Evolutionary conservation across 441 rosid genomes (phyloP).

Genomic region (Euphorbia schlechtendalii): DNA sequence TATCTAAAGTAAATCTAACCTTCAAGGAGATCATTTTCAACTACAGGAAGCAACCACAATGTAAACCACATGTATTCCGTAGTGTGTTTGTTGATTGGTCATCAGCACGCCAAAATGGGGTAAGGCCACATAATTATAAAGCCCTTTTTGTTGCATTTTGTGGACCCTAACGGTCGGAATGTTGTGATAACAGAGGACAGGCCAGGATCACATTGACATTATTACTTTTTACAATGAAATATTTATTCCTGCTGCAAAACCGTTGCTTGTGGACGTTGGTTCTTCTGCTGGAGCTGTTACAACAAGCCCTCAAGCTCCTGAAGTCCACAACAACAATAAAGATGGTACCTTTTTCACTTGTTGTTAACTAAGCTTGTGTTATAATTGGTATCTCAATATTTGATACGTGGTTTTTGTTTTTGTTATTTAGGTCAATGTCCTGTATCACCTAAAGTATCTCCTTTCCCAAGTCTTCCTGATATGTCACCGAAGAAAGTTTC

Average conservation of each 20-base stretch:
- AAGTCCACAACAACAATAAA: slow-evolving; percentile 44
- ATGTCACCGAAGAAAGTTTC: slow-evolving; percentile 98
- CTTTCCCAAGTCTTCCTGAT: slow-evolving; percentile 88
- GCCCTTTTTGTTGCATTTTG: slow-evolving; percentile 13
- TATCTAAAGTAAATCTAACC: slow-evolving; percentile 71
- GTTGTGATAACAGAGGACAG: slow-evolving; percentile 54
- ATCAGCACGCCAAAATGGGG: slow-evolving; percentile 58
- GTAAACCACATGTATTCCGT: slow-evolving; percentile 88
- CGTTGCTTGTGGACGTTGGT: slow-evolving; percentile 74
- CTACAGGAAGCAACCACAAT: slow-evolving; percentile 96
- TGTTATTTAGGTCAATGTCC: slow-evolving; percentile 64
- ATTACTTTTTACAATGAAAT: slow-evolving; percentile 88
- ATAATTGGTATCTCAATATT: slow-evolving; percentile 9
- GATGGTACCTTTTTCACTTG: slow-evolving; percentile 37
- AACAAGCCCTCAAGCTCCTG: slow-evolving; percentile 38
- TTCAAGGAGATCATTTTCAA: slow-evolving; percentile 80
- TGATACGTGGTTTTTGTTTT: slow-evolving; percentile 18
- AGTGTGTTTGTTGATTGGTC: slow-evolving; percentile 75
- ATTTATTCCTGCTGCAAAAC: slow-evolving; percentile 74
- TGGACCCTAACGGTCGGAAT: slow-evolving; percentile 24
- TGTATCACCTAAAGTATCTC: slow-evolving; percentile 72
- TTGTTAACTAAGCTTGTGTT: too few relatives aligned
- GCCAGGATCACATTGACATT: slow-evolving; percentile 82
- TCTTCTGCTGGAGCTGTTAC: slow-evolving; percentile 47
- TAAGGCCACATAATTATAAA: slow-evolving; percentile 22